Percentiles rank a stretch among this genome's conserved stretches.
phyloP scores from a whole-genome alignment of 2,329 filamentous ascomycete species.

The Fusarium coffeatum region DNA sequence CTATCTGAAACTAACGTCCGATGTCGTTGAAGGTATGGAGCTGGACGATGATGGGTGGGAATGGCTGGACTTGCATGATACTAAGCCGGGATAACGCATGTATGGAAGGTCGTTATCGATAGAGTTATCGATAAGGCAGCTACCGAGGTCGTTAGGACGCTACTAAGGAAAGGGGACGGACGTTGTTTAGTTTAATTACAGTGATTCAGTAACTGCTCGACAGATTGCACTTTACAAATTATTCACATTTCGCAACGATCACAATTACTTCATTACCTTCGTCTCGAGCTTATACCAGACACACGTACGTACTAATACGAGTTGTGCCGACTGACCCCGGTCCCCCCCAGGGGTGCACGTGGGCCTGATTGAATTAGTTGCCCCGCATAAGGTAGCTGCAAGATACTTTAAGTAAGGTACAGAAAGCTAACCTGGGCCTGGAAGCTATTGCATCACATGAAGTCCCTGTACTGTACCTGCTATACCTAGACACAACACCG shows the following conservation, averaged over 20 bases:
- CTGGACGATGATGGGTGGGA: constrained; percentile 24
- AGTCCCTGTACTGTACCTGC: constrained; percentile 25
- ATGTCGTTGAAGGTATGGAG: constrained; percentile 40
- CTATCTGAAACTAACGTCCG: constrained; percentile 17
- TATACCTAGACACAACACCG: constrained; percentile 22
- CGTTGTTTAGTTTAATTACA: not conserved
- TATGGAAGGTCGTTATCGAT: constrained; percentile 38
- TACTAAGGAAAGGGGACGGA: not conserved
- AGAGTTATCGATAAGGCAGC: constrained; percentile 42
- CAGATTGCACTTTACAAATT: not conserved
- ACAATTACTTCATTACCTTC: not conserved
- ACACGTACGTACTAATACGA: constrained; percentile 1
- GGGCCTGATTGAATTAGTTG: constrained; percentile 43
- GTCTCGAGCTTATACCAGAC: not conserved
- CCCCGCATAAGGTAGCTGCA: constrained; percentile 44
- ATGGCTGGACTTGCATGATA: constrained; percentile 16
- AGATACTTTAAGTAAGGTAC: constrained; percentile 36
- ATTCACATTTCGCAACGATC: not conserved
- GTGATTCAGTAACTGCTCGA: not conserved
- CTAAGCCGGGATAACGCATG: constrained; percentile 27
- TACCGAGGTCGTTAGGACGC: not conserved
- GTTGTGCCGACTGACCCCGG: constrained; percentile 27
- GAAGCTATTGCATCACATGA: constrained; percentile 49
- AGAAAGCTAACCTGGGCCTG: constrained; percentile 35
- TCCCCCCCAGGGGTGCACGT: constrained; percentile 31